These are phyloP conservation scores for Collybia sp. DNA, from an alignment of 768 basidiomycete genomes.

Conservation along the genomic window DNA sequence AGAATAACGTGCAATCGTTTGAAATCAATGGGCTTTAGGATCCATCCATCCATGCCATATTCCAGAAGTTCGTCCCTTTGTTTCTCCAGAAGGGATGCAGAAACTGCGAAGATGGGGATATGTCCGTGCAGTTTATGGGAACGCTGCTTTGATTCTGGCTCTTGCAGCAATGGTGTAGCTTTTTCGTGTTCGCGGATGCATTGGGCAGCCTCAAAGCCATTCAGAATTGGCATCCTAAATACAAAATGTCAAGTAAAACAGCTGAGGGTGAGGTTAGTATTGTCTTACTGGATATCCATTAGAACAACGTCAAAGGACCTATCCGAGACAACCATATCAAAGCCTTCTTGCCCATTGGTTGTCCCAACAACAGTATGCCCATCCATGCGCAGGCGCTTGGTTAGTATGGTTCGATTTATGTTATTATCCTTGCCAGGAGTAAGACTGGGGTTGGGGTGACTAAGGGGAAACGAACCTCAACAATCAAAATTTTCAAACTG, in stretches of 20 bases:
- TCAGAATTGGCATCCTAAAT: constrained; percentile 72
- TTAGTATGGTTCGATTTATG: constrained; percentile 68
- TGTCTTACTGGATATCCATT: constrained; percentile 78
- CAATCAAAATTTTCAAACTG: constrained; percentile 50
- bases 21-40: constrained; percentile 81
- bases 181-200: constrained; percentile 62
- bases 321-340: constrained; percentile 55
- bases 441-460: background rate
- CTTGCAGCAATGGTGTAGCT: constrained; percentile 3
- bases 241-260: background rate
- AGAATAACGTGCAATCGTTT: constrained; percentile 56
- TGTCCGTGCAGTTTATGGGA: constrained; percentile 54
- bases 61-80: constrained; percentile 49
- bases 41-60: constrained; percentile 75
- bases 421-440: constrained; percentile 54
- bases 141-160: constrained; percentile 19
- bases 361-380: constrained; percentile 63
- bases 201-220: constrained; percentile 66
- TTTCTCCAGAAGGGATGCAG: constrained; percentile 60
- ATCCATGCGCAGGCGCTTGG: constrained; percentile 60
- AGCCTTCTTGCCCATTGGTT: constrained; percentile 73
- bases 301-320: constrained; percentile 65
- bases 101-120: constrained; percentile 80
- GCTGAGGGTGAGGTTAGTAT: background rate
- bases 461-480: constrained; percentile 44